Evolutionary conservation across 345 rosid species (phyloP).

Genomic region (Pistacia atlantica): DNA sequence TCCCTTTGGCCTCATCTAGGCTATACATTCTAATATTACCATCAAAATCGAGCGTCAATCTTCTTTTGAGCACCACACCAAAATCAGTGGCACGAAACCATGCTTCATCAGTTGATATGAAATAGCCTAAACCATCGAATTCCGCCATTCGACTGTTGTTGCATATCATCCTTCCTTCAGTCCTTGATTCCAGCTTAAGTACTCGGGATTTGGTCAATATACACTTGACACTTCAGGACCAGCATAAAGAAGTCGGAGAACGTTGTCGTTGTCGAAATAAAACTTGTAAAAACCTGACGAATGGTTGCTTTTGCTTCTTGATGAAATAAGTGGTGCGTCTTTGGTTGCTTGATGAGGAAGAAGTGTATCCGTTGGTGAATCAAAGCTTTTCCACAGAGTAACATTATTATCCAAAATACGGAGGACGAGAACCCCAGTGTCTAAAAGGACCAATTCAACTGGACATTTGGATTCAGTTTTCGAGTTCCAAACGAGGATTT

Average conservation of each 20-base stretch:
- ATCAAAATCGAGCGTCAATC: constrained; percentile 42
- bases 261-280: constrained; percentile 28
- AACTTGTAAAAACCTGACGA: constrained; percentile 34
- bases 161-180: constrained; percentile 17
- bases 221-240: constrained; percentile 27
- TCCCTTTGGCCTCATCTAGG: background rate
- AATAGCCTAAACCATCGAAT: constrained; percentile 29
- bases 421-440: constrained; percentile 23
- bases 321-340: constrained; percentile 28
- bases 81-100: constrained; percentile 28
- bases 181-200: background rate
- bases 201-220: constrained; percentile 32
- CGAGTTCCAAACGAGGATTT: constrained; percentile 4
- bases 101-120: constrained; percentile 25
- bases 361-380: constrained; percentile 40
- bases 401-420: background rate
- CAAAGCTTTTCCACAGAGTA: constrained; percentile 9
- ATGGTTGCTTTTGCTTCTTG: constrained; percentile 30
- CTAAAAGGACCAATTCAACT: background rate
- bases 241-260: constrained; percentile 28
- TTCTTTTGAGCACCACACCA: constrained; percentile 25
- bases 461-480: background rate
- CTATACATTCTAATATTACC: constrained; percentile 43
- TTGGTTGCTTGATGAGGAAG: constrained; percentile 38
- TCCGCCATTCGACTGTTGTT: constrained; percentile 34